Evolutionary conservation across 2,329 filamentous ascomycete genomes (phyloP), one percentile per base, ranked within the genome.

Genomic region (Penicillium sp.): DNA sequence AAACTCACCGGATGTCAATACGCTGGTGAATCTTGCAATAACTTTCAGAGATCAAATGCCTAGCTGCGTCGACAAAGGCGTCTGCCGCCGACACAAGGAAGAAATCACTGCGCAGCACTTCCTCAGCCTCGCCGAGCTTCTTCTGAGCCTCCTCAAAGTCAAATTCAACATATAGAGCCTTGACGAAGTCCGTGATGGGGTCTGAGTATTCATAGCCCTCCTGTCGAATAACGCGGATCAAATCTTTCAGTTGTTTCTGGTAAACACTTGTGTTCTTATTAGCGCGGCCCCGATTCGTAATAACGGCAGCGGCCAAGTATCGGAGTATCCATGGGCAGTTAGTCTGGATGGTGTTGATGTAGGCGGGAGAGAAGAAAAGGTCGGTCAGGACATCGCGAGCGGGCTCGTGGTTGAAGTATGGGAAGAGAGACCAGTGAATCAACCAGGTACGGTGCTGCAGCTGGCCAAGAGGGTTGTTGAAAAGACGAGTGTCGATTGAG

Each of bases 11-110:
- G 74, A 99, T 97, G 74, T 97, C 93, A 73, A 99, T 99, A 67
- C 93, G 85, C 72, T 96, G 91, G 77, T 97, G 95, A 73, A 99
- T 99, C 85, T 97, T 97, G 90, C 94, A 99, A 83, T 99, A 99
- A 74, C 87, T 91, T 81, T 99, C 94, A 55, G 93, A 97, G 74
- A 99, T 97, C 60, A 99, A 82, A 81, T 99, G 94, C 70, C 94
- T 84, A 40, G 94, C 94, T 49, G 91, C 88, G 70, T 97, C 93
- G 62, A 99, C 90, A 71, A 99, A 99, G 43, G 86, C 81, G 67
- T 97, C 93, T 33, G 90, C 86, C 3, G 89, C 85, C 20, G 86
- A 87, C 56, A 89, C 85, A 57, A 99, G 83, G 88, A 99, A 99
- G 82, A 99, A 97, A 77, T 99, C 94, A 68, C 86, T 85, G 66